These are phyloP conservation scores for Trichoderma brevicompactum DNA, from an alignment of 2,329 filamentous ascomycete genomes.

Conservation along the genomic window DNA sequence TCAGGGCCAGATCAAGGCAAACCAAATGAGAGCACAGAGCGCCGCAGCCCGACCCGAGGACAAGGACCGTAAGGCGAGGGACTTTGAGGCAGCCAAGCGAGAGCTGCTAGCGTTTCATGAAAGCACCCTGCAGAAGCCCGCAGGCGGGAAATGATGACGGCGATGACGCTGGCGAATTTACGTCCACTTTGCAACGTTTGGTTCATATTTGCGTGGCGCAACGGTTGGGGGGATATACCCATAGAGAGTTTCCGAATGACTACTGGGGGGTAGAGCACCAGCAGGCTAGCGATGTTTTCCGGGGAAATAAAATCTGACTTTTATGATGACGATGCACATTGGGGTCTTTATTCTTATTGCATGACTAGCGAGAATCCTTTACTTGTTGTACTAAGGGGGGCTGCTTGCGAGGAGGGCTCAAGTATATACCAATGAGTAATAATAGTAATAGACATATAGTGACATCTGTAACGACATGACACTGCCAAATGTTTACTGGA, in stretches of 20 bases:
- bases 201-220: constrained; percentile 19
- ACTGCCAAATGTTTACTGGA: constrained; percentile 49
- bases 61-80: constrained; percentile 44
- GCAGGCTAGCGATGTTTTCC: constrained; percentile 16
- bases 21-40: constrained; percentile 37
- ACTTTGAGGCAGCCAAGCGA: constrained; percentile 54
- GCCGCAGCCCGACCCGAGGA: constrained; percentile 35
- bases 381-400: background rate
- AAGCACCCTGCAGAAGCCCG: constrained; percentile 30
- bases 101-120: constrained; percentile 49
- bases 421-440: background rate
- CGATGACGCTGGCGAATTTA: constrained; percentile 14
- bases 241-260: constrained; percentile 14
- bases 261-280: constrained; percentile 18
- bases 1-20: constrained; percentile 43
- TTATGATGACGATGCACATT: background rate
- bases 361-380: constrained; percentile 8
- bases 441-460: background rate
- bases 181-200: background rate
- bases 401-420: background rate
- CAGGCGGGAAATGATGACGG: background rate
- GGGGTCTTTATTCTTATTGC: constrained; percentile 5
- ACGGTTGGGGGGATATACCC: constrained; percentile 16
- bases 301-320: background rate
- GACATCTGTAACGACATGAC: background rate